A percentile compares a stretch with the other conserved stretches of the same genome.
phyloP scores from a whole-genome alignment of 1,284 basidiomycete species.

The Tilletia horrida region DNA sequence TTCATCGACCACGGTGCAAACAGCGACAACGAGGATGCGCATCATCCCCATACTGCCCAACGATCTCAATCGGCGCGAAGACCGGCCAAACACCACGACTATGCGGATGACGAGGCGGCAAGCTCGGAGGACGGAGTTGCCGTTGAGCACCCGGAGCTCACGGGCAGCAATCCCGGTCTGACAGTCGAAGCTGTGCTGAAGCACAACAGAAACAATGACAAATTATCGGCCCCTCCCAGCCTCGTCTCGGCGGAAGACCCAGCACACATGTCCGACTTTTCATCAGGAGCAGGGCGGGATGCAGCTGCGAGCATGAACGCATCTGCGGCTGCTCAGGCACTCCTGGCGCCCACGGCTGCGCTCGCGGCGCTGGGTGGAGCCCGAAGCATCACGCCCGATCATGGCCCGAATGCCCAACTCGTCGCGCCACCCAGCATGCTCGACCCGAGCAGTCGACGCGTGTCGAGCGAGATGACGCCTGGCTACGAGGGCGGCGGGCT shows the following conservation, averaged over 20 bases:
- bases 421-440: background rate
- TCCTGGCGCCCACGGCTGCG: slow-evolving; percentile 29
- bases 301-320: slow-evolving; percentile 42
- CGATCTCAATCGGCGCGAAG: background rate
- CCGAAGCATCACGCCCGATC: no score
- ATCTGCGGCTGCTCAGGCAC: slow-evolving; percentile 30
- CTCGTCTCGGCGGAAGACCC: background rate
- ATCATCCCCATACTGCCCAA: background rate
- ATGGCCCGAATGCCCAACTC: background rate
- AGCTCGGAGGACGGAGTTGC: background rate
- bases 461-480: background rate
- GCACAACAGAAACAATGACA: background rate
- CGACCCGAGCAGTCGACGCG: background rate
- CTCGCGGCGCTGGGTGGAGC: background rate
- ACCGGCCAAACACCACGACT: slow-evolving; percentile 2
- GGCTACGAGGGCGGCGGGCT: background rate
- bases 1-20: slow-evolving; percentile 10
- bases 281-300: slow-evolving; percentile 30
- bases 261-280: background rate
- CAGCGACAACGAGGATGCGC: slow-evolving; percentile 10
- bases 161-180: no score
- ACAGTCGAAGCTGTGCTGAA: background rate
- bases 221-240: background rate
- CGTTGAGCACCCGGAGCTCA: background rate
- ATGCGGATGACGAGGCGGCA: slow-evolving; percentile 1